Base-by-base conservation (phyloP, 768 basidiomycete genomes). In the Myochromella boudieri region DNA sequence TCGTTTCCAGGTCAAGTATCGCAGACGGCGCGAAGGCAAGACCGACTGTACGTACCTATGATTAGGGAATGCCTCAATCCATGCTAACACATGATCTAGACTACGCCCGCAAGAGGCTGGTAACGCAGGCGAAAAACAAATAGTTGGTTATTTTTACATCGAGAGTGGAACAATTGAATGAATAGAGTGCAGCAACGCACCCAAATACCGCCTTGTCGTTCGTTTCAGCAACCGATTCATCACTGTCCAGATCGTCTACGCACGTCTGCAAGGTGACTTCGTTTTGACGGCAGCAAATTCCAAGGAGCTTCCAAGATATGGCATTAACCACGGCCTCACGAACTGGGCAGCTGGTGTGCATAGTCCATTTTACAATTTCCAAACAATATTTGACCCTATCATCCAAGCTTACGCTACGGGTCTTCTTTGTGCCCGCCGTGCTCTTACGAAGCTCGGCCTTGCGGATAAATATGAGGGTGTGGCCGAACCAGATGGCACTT, bases 101-200 rank as follows among this genome's bases (percentile, higher is more conserved):
- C 81, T 97, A 98, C 61, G 97, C 97, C 55, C 91, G 97, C 59
- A 97, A 97, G 77, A 86, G 95, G 57, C 82, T 99, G 45, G 84
- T 98, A 56, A 84, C 91, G 49, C 97, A 99, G 80, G 94, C 97
- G 49, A 99, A 99, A 82, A 98, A 97, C 85, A 98, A 98, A 79
- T 98, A 97, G 87, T 88, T 65, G 26, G 83, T 70, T 37, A 12
- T 8, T 21, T 18, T 8, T 0, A 6, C 17, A 11, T 20, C 20
- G 28, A 7, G 6, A 7, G 12, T 25, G 11, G 9, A 20, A 11
- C 26, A 10, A 17, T 7, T 8, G 42, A 14, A 29, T 15, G 29
- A 6, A 4, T 4, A 14, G 40, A 6, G 14, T 45, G 0, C 41
- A 90, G 87, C 77, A 95, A 95, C 60, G 91, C 93, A 29, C 94